Base-by-base conservation (phyloP, 257 asterid genomes). In the Solanum neorickii region DNA sequence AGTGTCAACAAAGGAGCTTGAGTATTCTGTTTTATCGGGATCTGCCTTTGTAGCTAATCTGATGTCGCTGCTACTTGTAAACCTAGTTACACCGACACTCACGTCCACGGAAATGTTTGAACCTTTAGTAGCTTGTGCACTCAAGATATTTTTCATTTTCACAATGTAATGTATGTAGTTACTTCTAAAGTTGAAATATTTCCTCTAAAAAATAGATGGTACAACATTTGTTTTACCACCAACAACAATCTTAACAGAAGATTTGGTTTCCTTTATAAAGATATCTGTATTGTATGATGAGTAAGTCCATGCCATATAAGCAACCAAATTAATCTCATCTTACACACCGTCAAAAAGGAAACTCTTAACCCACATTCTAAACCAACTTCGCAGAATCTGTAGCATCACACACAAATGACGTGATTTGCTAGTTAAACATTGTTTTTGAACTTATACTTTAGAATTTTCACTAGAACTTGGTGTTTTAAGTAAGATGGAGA, bases 11-110 rank as follows among this genome's bases (percentile, higher is more conserved):
- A 96, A 96, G 89, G 99, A 96, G 88, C 98, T 96, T 47, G 99
- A 94, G 92, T 94, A 90, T 89, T 96, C 98, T 65, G 98, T 96
- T 80, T 94, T 96, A 75, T 96, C 98, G 2, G 96, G 96, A 89
- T 96, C 97, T 65, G 91, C 96, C 91, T 92, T 94, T 1, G 94
- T 91, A 86, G 87, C 92, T 75, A 92, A 85, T 87, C 76, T 92
- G 86, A 87, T 83, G 84, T 92, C 95, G 69, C 85, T 84, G 83
- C 78, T 90, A 85, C 91, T 89, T 77, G 93, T 90, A 74, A 92
- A 86, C 70, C 90, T 98, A 59, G 88, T 89, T 77, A 93, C 90
- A 42, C 93, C 97, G 86, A 92, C 89, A 82, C 91, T 59, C 70
- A 88, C 92, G 82, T 91, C 92, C 56, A n/a, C 41, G 35, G 60